Evolutionary conservation across 1,284 basidiomycete genomes (phyloP).

Genomic region (Naganishia sp.): DNA sequence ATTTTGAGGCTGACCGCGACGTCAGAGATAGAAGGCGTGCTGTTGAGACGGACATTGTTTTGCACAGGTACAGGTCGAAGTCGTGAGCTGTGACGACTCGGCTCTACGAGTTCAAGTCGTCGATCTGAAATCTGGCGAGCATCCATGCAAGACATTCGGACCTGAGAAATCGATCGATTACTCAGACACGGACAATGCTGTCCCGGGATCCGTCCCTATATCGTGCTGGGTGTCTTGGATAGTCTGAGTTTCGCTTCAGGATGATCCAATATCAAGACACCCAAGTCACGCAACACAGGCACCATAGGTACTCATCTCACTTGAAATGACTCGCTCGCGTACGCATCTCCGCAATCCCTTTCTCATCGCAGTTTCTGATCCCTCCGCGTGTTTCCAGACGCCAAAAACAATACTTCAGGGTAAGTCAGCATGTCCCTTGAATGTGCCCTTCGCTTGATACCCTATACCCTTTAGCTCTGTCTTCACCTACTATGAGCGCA

Average conservation of each 20-base stretch:
- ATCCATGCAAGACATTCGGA: not conserved
- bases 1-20: not conserved
- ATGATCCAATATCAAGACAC: too few relatives aligned
- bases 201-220: not conserved
- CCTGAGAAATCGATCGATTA: conserved; percentile 12
- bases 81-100: not conserved
- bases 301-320: too few relatives aligned
- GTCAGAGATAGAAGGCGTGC: not conserved
- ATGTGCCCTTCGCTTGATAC: not conserved
- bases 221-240: not conserved
- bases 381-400: conserved; percentile 39
- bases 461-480: conserved; percentile 49
- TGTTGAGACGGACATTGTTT: conserved; percentile 1
- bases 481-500: conserved; percentile 52
- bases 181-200: conserved; percentile 6
- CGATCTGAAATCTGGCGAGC: not conserved
- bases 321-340: conserved; percentile 19
- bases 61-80: not conserved
- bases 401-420: conserved; percentile 52
- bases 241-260: not conserved
- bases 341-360: not conserved
- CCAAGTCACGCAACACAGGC: too few relatives aligned
- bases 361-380: not conserved
- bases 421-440: conserved; percentile 38
- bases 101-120: not conserved